These are phyloP conservation scores for Vitellaria paradoxa DNA, from an alignment of 179 eudicot species.

Conservation along the genomic window DNA sequence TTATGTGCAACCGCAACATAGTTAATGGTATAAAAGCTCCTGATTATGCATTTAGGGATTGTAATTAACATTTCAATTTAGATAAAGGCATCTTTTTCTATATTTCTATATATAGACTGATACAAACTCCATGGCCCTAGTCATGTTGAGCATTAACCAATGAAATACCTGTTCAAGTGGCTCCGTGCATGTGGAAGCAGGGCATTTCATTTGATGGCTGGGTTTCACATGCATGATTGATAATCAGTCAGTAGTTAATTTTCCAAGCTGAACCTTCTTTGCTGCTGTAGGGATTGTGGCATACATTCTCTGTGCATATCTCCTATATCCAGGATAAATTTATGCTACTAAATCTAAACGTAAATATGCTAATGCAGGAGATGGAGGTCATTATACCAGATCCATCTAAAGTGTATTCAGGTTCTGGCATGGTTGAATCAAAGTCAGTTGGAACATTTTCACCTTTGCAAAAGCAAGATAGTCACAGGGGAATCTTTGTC, in stretches of 20 bases:
- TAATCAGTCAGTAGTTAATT: neutral
- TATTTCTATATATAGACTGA: neutral
- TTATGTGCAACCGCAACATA: neutral
- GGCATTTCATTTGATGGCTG: neutral
- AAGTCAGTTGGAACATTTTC: constrained; percentile 53
- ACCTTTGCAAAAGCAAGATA: constrained; percentile 58
- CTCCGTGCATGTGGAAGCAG: neutral
- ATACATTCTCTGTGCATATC: neutral
- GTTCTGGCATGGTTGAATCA: constrained; percentile 50
- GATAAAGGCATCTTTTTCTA: neutral
- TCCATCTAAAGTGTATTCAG: constrained; percentile 32
- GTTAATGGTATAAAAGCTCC: neutral
- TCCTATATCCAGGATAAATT: neutral
- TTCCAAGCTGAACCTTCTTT: neutral
- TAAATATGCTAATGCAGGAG: constrained; percentile 36
- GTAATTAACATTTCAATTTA: neutral
- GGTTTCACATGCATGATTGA: neutral
- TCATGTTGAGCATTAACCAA: neutral
- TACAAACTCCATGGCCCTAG: neutral
- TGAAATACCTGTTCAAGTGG: neutral
- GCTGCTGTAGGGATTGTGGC: neutral
- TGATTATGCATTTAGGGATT: neutral
- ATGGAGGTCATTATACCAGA: constrained; percentile 57
- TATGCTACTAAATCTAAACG: neutral
- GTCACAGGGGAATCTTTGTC: constrained; percentile 70